These are phyloP conservation scores for Microbotryomycetes sp. DNA, from an alignment of 1,284 basidiomycete species.

Conservation along the genomic window DNA sequence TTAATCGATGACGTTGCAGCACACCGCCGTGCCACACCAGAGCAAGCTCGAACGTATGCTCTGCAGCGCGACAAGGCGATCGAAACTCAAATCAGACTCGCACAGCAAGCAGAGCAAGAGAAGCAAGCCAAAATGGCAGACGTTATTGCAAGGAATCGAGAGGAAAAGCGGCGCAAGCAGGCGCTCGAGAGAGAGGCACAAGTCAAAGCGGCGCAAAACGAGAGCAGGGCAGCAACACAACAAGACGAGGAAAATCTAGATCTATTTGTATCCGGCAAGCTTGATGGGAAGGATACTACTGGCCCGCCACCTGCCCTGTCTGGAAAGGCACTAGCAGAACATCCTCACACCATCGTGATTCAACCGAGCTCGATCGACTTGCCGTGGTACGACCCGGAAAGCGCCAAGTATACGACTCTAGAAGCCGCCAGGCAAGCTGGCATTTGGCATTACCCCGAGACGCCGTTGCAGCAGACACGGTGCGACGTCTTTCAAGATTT, in stretches of 20 bases:
- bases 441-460: conserved; percentile 69
- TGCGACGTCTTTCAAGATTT: conserved; percentile 68
- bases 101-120: conserved; percentile 43
- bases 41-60: conserved; percentile 30
- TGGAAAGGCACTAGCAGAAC: conserved; percentile 7
- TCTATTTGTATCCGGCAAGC: conserved; percentile 33
- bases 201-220: too few species aligned
- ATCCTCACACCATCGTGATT: conserved; percentile 37
- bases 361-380: conserved; percentile 55
- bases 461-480: conserved; percentile 56
- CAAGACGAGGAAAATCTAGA: conserved; percentile 11
- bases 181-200: conserved; percentile 47
- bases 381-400: conserved; percentile 52
- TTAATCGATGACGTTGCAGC: conserved; percentile 66
- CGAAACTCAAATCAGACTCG: conserved; percentile 49
- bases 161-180: conserved; percentile 49
- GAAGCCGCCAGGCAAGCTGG: conserved; percentile 56
- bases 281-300: conserved; percentile 11
- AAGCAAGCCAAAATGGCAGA: conserved; percentile 42
- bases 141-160: conserved; percentile 41
- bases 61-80: conserved; percentile 45
- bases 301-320: conserved; percentile 10
- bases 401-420: conserved; percentile 52
- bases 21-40: conserved; percentile 52
- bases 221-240: conserved; percentile 39